phyloP scores from a whole-genome alignment of 75 land plant species.

The Pinus tabuliformis region DNA sequence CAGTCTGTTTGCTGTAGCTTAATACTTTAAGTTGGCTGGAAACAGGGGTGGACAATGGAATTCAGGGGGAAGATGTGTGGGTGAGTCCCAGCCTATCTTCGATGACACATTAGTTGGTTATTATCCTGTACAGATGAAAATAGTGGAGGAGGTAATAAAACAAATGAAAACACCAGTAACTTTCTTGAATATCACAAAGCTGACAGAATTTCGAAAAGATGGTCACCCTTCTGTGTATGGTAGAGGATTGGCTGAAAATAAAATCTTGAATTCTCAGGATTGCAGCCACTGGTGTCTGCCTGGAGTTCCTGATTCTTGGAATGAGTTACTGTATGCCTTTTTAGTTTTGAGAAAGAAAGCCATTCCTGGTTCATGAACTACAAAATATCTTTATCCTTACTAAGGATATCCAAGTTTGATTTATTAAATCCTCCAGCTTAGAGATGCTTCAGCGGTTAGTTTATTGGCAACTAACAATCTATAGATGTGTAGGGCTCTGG shows the following conservation, averaged over 20 bases:
- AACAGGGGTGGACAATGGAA: conserved; percentile 82
- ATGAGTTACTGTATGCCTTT: conserved; percentile 55
- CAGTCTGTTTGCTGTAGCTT: conserved; percentile 1
- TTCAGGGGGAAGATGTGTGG: conserved; percentile 69
- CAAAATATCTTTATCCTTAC: not conserved
- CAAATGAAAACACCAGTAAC: conserved; percentile 68
- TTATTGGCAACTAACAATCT: not conserved
- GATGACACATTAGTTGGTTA: conserved; percentile 6
- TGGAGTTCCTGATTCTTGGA: conserved; percentile 87
- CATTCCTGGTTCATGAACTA: not conserved
- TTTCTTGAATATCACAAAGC: conserved; percentile 52
- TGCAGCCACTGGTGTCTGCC: conserved; percentile 95
- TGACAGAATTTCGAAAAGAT: conserved; percentile 60
- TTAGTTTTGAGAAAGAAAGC: conserved; percentile 18
- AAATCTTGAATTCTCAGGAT: conserved; percentile 33
- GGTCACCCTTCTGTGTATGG: conserved; percentile 76
- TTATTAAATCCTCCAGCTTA: no score
- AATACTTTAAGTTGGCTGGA: not conserved
- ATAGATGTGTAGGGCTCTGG: not conserved
- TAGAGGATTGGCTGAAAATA: not conserved
- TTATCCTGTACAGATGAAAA: conserved; percentile 42
- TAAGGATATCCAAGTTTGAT: not conserved
- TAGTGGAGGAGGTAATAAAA: conserved; percentile 43
- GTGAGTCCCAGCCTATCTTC: conserved; percentile 41
- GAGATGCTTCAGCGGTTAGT: no score